Base-by-base conservation (phyloP, 2,329 filamentous ascomycete genomes). In the Diaporthe capsici region DNA sequence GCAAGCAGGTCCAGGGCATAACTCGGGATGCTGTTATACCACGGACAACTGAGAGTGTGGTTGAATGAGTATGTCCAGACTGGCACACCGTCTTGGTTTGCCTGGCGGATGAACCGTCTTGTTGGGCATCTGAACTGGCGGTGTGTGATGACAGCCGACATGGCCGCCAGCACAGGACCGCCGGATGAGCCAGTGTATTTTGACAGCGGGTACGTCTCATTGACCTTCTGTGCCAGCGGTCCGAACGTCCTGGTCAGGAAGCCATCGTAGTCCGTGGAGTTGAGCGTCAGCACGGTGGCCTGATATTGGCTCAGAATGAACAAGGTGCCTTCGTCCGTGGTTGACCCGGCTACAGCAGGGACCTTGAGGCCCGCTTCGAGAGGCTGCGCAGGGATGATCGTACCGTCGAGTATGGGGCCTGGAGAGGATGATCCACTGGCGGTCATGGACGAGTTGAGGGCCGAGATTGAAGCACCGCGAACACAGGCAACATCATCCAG, bases 341-440 rank as follows among this genome's bases (percentile, higher is more conserved):
- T 80, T 39, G 77, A 78, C 4, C 81, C 81, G 20, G 81, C 65
- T 42, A 83, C 81, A 31, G 80, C 74, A 17, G 82, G 82, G 3
- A 83, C 79, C 34, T 78, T 76, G 53, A 79, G n/a, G 1, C 81
- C 82, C 3, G 75, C 77, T 1, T 75, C 68, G 15, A 77, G 76
- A 2, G 82, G 81, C 39, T 81, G 78, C 20, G 77, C 75, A 2
- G 78, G 78, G 37, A 83, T 75, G 7, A 80, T 44, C 1, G 60
- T 75, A 3, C 81, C 81, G 70, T 83, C 82, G 20, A 83, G 37
- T 12, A 81, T 39, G 9, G 77, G 67, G 2, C 75, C 74, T 77
- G 78, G 79, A 10, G 74, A 10, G 37, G 77, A 74, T 34, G 77
- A 72, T 10, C 37, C 20, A 0, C 8, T 51, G 31, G 67, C 68